phyloP scores from a whole-genome alignment of 2,329 filamentous ascomycete species.

The Fusarium decemcellulare region DNA sequence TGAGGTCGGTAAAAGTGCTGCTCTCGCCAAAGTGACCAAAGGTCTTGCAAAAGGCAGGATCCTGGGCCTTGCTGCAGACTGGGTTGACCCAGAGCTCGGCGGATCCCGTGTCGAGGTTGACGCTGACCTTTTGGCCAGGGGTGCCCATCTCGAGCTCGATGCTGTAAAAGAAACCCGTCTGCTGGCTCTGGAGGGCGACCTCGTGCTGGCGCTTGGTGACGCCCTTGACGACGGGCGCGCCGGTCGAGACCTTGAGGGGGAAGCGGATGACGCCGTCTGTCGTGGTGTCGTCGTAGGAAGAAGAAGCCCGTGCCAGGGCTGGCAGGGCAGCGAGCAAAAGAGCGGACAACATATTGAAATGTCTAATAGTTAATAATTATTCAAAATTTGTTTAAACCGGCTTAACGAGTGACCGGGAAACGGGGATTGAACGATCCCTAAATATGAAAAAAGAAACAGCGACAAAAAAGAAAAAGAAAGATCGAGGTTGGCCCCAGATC shows the following conservation, averaged over 20 bases:
- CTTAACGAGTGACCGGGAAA: slow-evolving; percentile 47
- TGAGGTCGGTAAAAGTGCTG: slow-evolving; percentile 47
- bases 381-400: slow-evolving; percentile 11
- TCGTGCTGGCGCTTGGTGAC: slow-evolving; percentile 49
- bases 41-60: slow-evolving; percentile 46
- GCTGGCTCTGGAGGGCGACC: slow-evolving; percentile 42
- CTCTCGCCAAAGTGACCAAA: slow-evolving; percentile 51
- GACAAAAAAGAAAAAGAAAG: slow-evolving; percentile 15
- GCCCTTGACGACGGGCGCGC: slow-evolving; percentile 47
- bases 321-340: slow-evolving; percentile 50
- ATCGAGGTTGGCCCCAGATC: background rate
- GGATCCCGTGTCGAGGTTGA: slow-evolving; percentile 59
- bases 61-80: slow-evolving; percentile 51
- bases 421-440: background rate
- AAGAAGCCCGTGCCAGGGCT: slow-evolving; percentile 38
- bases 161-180: slow-evolving; percentile 55
- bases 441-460: slow-evolving; percentile 1
- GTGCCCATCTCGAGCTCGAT: slow-evolving; percentile 56
- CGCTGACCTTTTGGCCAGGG: slow-evolving; percentile 54
- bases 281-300: slow-evolving; percentile 41
- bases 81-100: slow-evolving; percentile 61
- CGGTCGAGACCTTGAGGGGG: slow-evolving; percentile 46
- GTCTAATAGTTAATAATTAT: slow-evolving; percentile 1
- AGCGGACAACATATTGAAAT: slow-evolving; percentile 48
- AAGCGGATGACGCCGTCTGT: slow-evolving; percentile 48